A percentile compares a stretch with the other conserved stretches of the same genome.
These are phyloP conservation scores for Rhododendron williamsianum DNA, from an alignment of 148 eudicot species.

Conservation along the genomic window DNA sequence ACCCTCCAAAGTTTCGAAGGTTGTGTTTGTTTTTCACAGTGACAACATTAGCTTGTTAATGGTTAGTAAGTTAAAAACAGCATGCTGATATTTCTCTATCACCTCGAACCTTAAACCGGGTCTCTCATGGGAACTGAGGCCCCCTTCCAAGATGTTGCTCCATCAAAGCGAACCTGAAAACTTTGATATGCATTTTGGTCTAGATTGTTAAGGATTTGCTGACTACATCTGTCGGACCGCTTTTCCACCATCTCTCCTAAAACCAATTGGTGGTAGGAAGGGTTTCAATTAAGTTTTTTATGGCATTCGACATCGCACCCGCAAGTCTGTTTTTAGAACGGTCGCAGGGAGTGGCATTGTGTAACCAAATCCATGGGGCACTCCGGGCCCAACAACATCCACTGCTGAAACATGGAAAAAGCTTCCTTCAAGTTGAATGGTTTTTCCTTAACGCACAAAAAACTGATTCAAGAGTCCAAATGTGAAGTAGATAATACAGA, in stretches of 20 bases:
- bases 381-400: too few species aligned
- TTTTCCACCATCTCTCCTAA: too few species aligned
- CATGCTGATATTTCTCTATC: too few species aligned
- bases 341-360: too few species aligned
- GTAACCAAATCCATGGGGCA: too few species aligned
- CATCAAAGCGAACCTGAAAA: too few species aligned
- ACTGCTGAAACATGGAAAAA: background rate
- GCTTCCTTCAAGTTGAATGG: background rate
- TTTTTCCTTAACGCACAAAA: background rate
- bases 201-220: background rate
- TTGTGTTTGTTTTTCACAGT: background rate
- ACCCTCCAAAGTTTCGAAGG: background rate
- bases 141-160: background rate
- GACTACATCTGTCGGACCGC: too few species aligned
- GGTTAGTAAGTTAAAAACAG: background rate
- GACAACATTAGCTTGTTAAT: background rate
- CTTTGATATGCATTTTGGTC: background rate
- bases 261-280: too few species aligned
- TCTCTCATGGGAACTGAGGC: background rate
- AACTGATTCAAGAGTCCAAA: background rate
- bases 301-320: too few species aligned
- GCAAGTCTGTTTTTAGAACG: too few species aligned
- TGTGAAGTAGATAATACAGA: background rate
- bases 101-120: background rate
- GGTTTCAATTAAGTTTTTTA: too few species aligned